A percentile compares a stretch with the other conserved stretches of the same genome.
Conservation (phyloP, 2,329 filamentous ascomycete genomes). For the Cordyceps javanica region DNA sequence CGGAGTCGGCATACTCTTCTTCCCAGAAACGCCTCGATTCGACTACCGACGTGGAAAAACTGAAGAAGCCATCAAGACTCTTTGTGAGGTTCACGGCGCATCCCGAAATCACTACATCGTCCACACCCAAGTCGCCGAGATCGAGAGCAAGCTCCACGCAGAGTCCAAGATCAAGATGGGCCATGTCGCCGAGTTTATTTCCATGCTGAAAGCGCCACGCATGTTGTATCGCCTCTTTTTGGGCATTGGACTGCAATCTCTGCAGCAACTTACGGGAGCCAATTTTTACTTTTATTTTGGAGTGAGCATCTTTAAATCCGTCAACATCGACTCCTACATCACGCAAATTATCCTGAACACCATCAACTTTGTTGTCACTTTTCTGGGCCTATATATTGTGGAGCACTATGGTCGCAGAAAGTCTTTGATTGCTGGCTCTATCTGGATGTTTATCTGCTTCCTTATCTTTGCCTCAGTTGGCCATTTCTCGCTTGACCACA, state of each 20-base stretch:
- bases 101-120: slow-evolving; percentile 38
- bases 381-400: slow-evolving; percentile 64
- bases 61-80: slow-evolving; percentile 40
- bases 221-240: slow-evolving; percentile 58
- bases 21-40: slow-evolving; percentile 48
- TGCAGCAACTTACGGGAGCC: slow-evolving; percentile 57
- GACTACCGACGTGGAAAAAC: slow-evolving; percentile 42
- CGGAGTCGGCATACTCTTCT: slow-evolving; percentile 41
- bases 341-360: slow-evolving; percentile 62
- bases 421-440: slow-evolving; percentile 54
- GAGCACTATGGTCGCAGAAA: slow-evolving; percentile 60
- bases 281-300: slow-evolving; percentile 64
- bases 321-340: slow-evolving; percentile 52
- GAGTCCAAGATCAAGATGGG: slow-evolving; percentile 36
- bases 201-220: slow-evolving; percentile 58
- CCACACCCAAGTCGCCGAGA: slow-evolving; percentile 45
- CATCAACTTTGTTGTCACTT: slow-evolving; percentile 63
- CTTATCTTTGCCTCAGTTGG: slow-evolving; percentile 50
- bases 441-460: slow-evolving; percentile 58
- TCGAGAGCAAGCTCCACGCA: slow-evolving; percentile 45
- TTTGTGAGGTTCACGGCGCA: slow-evolving; percentile 43
- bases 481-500: slow-evolving; percentile 38
- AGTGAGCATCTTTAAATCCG: slow-evolving; percentile 43
- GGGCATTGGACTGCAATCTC: slow-evolving; percentile 55
- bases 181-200: slow-evolving; percentile 41